Conservation (phyloP, 1,284 basidiomycete species). For the Cutaneotrichosporon sp. region DNA sequence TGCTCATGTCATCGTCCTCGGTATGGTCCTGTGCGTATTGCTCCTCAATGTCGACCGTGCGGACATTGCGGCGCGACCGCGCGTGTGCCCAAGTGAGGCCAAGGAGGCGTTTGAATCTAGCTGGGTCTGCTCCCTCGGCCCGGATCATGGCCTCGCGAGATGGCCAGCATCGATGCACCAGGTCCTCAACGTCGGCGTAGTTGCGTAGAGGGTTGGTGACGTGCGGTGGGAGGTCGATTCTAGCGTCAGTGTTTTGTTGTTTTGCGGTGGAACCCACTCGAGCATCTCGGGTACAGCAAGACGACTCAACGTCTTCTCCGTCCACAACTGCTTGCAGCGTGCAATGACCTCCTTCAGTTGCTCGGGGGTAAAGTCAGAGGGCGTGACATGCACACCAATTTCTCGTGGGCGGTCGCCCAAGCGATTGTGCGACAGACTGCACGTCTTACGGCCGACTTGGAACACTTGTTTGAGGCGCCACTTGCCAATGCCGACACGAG, state of each 20-base stretch:
- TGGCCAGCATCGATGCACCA: constrained; percentile 44
- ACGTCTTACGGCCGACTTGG: constrained; percentile 48
- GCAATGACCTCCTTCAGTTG: constrained; percentile 44
- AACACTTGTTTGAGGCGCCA: constrained; percentile 51
- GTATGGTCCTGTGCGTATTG: constrained; percentile 35
- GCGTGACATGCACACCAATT: constrained; percentile 44
- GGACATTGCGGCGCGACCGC: constrained; percentile 33
- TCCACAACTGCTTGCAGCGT: constrained; percentile 45
- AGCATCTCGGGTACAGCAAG: constrained; percentile 48
- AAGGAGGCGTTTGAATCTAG: constrained; percentile 41
- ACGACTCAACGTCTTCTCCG: constrained; percentile 43
- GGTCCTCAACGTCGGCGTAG: constrained; percentile 42
- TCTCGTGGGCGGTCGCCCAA: constrained; percentile 43
- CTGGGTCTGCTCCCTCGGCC: constrained; percentile 35
- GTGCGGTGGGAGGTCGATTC: constrained; percentile 37
- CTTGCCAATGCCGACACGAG: constrained; percentile 49
- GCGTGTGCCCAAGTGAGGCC: constrained; percentile 45
- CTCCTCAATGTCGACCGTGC: constrained; percentile 43
- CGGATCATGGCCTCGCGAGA: constrained; percentile 42
- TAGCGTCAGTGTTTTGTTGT: constrained; percentile 9
- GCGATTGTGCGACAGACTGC: constrained; percentile 46
- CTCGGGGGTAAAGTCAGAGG: constrained; percentile 39
- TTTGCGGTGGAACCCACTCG: constrained; percentile 29
- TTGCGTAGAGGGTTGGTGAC: constrained; percentile 36
- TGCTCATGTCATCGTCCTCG: constrained; percentile 37